phyloP scores from a whole-genome alignment of 306 rosid species.

The Pterocarpus macrocarpus region DNA sequence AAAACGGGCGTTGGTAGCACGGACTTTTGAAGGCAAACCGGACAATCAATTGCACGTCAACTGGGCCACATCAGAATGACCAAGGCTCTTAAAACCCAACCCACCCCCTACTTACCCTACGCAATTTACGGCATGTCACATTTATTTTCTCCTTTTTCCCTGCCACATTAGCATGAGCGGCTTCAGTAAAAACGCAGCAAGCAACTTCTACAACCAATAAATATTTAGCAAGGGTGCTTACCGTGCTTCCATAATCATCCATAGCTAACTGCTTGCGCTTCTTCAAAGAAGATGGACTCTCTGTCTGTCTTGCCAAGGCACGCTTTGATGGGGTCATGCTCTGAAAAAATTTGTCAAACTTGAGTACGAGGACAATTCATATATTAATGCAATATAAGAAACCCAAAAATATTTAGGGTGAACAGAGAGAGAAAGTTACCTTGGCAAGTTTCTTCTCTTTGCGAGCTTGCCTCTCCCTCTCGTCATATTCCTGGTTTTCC shows the following conservation, averaged over 20 bases:
- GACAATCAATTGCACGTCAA: constrained; percentile 2
- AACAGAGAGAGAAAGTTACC: constrained; percentile 55
- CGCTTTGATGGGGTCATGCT: constrained; percentile 92
- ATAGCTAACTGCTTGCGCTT: constrained; percentile 87
- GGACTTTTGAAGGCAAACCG: constrained; percentile 20
- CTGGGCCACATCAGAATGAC: constrained; percentile 41
- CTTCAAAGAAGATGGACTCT: constrained; percentile 70
- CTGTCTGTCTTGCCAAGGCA: constrained; percentile 78
- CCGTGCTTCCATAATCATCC: constrained; percentile 83
- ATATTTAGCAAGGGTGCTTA: constrained; percentile 41
- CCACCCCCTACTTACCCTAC: constrained; percentile 8
- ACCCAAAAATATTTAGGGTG: constrained; percentile 8
- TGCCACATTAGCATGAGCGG: constrained; percentile 51
- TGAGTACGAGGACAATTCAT: constrained; percentile 5
- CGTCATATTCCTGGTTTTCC: constrained; percentile 98
- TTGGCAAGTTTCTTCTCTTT: constrained; percentile 99
- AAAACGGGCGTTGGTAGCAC: constrained; percentile 14
- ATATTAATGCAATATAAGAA: background rate
- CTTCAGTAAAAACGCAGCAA: constrained; percentile 37
- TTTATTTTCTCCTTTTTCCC: constrained; percentile 91
- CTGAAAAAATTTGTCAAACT: constrained; percentile 58
- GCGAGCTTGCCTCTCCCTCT: constrained; percentile 99
- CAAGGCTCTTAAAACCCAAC: constrained; percentile 1
- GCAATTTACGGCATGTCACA: constrained; percentile 13
- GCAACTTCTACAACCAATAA: background rate